Percentiles rank a stretch among this genome's conserved stretches.
Conservation (phyloP, 2,329 filamentous ascomycete species). For the Beauveria scarabaeidicola region DNA sequence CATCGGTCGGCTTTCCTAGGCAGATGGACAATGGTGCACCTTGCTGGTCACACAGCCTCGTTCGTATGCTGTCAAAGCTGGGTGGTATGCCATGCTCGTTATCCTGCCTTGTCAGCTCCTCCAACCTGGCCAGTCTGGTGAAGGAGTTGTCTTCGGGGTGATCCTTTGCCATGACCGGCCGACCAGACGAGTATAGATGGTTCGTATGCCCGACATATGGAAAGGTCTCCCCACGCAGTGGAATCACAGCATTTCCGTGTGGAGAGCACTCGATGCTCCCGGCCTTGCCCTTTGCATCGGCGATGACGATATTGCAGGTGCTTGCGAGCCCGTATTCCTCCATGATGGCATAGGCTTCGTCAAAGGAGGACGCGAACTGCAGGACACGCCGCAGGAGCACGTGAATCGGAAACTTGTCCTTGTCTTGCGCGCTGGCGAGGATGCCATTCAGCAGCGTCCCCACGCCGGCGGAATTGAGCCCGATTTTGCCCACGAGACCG, state of each 20-base stretch:
- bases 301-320: not conserved
- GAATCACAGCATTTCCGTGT: not conserved
- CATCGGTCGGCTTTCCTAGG: not conserved
- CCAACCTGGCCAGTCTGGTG: not conserved
- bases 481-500: not conserved
- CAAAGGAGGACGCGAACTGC: not conserved
- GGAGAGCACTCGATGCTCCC: slow-evolving; percentile 2
- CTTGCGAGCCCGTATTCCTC: not conserved
- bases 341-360: not conserved
- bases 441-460: slow-evolving; percentile 3
- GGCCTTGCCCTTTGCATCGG: not conserved
- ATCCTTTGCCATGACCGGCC: not conserved
- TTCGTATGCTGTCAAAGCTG: not conserved
- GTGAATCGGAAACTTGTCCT: not conserved
- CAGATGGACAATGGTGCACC: not conserved
- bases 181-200: not conserved
- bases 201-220: not conserved
- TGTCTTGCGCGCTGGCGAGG: not conserved
- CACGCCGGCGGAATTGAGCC: not conserved
- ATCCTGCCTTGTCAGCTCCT: not conserved
- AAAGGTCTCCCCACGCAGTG: not conserved
- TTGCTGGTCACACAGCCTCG: not conserved
- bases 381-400: not conserved
- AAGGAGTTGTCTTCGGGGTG: not conserved
- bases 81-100: not conserved